Base-by-base conservation (phyloP, 768 basidiomycete species). In the Boletus subcaerulescens region DNA sequence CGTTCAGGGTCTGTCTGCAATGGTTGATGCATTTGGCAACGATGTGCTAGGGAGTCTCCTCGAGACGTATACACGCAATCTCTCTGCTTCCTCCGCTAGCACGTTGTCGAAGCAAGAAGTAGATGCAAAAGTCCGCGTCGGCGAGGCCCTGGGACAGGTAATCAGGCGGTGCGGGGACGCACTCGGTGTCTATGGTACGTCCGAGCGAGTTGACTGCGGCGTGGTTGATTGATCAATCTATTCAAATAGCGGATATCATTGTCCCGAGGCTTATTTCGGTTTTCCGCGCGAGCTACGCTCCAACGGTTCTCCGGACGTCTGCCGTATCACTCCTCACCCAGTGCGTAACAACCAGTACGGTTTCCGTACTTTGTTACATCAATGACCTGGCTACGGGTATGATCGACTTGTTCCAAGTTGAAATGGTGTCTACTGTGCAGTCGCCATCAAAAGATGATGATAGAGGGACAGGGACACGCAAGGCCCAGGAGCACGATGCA, bases 1-100 rank as follows among this genome's bases (percentile, higher is more conserved):
- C 1, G 87, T 96, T 14, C 91, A 94, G 63, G 95, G 95, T 0
- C 77, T 98, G 1, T 82, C 87, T n/a, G 84, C 81, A 5, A 86
- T 98, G 81, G 93, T 88, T 0, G 86, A 93, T 62, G 77, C 76
- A 2, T 83, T 85, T 56, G 70, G 69, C 22, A 81, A 80, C 58
- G 86, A 91, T 12, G 85, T 94, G 13, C 68, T 95, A 9, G 74
- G 75, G 52, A 74, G 77, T 5, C 76, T 97, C 24, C 71, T 93
- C n/a, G 76, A 78, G 26, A 78, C 82, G 14, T 97, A 97, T 63
- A 70, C 79, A 1, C 79, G 78, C 53, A 82, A 82, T 8, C 69
- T 82, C 8, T 76, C 75, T n/a, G 72, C 73, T 9, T 71, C 68
- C 3, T 58, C 59, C 7, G 62, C 56, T 20, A 62, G 60, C 11